Conservation (phyloP, 495 filamentous ascomycete genomes). For the Oidiodendron maius region DNA sequence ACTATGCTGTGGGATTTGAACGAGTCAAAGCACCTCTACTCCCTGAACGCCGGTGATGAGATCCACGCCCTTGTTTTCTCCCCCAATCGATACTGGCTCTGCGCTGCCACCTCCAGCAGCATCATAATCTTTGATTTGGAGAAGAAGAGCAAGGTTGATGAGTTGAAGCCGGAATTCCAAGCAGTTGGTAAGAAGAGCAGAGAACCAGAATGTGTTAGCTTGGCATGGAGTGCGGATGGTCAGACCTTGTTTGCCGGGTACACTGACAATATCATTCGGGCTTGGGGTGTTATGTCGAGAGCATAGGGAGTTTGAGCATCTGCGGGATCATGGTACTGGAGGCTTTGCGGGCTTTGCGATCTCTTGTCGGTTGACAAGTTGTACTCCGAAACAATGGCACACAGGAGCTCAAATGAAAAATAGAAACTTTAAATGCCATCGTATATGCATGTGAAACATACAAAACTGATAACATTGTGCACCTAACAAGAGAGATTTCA, state of each 20-base stretch:
- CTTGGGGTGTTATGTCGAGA: conserved; percentile 93
- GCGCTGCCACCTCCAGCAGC: conserved; percentile 89
- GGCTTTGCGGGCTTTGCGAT: conserved; percentile 21
- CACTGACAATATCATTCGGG: conserved; percentile 99
- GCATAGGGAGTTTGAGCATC: conserved; percentile 37
- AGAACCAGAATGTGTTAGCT: conserved; percentile 94
- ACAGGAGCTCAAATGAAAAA: conserved; percentile 21
- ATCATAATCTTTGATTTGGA: conserved; percentile 99
- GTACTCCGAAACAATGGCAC: conserved; percentile 23
- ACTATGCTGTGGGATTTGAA: conserved; percentile 99
- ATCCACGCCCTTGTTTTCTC: conserved; percentile 99
- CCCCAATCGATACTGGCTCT: conserved; percentile 99
- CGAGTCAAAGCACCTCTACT: conserved; percentile 99
- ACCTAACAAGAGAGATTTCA: no score
- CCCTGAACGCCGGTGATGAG: conserved; percentile 97
- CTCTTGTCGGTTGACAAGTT: conserved; percentile 21
- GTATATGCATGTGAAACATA: background rate
- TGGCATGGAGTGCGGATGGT: conserved; percentile 97
- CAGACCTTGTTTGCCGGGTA: conserved; percentile 99
- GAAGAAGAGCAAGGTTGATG: conserved; percentile 99
- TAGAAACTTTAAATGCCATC: conserved; percentile 16
- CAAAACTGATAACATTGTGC: no score
- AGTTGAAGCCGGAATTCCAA: conserved; percentile 98
- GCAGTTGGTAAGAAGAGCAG: conserved; percentile 97
- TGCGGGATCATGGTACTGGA: conserved; percentile 18